Evolutionary conservation across 2,329 filamentous ascomycete genomes (phyloP).

Genomic region (Hymenotorrendiella dingleyae): DNA sequence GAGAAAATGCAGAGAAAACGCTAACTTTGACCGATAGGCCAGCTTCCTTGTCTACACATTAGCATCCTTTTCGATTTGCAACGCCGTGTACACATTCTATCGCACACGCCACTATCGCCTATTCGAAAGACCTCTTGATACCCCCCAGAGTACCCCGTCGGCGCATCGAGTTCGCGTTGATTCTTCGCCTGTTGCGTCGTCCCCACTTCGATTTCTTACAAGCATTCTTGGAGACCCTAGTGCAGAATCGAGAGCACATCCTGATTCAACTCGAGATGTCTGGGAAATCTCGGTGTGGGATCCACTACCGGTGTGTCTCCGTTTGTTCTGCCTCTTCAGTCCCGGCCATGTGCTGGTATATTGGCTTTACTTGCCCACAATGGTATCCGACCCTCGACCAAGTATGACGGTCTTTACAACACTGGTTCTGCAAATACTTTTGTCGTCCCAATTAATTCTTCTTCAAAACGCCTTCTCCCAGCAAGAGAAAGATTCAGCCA

Average conservation of each 20-base stretch:
- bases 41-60: conserved; percentile 67
- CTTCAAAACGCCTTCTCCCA: conserved; percentile 71
- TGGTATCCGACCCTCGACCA: conserved; percentile 68
- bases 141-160: conserved; percentile 70
- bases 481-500: conserved; percentile 74
- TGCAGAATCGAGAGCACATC: conserved; percentile 78
- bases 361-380: conserved; percentile 77
- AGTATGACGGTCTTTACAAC: conserved; percentile 83
- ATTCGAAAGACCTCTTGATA: conserved; percentile 81
- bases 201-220: conserved; percentile 70
- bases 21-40: conserved; percentile 41
- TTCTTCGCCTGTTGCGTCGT: conserved; percentile 70
- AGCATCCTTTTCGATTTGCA: conserved; percentile 59
- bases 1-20: too few species aligned
- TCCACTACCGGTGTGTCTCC: conserved; percentile 75
- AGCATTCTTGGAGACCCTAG: conserved; percentile 61
- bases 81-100: conserved; percentile 76
- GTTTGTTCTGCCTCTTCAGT: conserved; percentile 85
- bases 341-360: conserved; percentile 91
- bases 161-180: conserved; percentile 84
- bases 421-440: conserved; percentile 65
- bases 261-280: conserved; percentile 76
- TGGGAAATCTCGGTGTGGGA: conserved; percentile 97
- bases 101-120: conserved; percentile 83
- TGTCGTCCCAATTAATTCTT: conserved; percentile 72